Evolutionary conservation across 371 early-diverging fungal genomes (phyloP), one percentile per base, ranked within the genome.

Genomic region (Mucor circinelloides): DNA sequence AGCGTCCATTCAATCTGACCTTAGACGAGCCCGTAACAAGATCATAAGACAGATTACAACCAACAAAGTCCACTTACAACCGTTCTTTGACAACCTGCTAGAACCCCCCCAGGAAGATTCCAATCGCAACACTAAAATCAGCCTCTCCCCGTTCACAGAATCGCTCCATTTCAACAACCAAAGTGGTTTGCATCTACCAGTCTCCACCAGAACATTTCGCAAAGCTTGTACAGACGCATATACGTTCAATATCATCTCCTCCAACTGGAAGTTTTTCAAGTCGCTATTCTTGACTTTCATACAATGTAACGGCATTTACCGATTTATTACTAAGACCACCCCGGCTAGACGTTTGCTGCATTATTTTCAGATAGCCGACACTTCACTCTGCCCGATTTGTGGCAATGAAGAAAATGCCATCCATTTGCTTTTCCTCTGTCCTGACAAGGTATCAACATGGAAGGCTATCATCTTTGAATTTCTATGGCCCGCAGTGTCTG

Each of bases 361-460:
- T 44, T n/a, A 17, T 17, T 19, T 19, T 17, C 1, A n/a, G n/a
- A 44, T 44, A 6, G 6, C 46, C 15, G 46, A 44, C 3, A 17
- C 46, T 19, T 17, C 21, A 2, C 21, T 44, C 21, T 44, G 46
- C n/a, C 46, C 46, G n/a, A 44, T 44, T 17, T 44, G 46, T 19
- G n/a, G 15, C 6, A 13, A 2, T 1, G 46, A 19, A 3, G n/a
- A 44, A 44, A 44, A 44, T 44, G 13, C 48, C 31, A 23, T 32
- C 21, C 63, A 58, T 25, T n/a, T 58, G 25, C 60, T 60, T 46
- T 60, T 60, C 19, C 60, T 36, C 27, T 60, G 48, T 21, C 60
- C 48, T 12, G 2, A 27, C 3, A 58, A 58, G 36, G 31, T 36
- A 58, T 12, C 42, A 4, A 30, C 28, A 2, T 60, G 60, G 60